Base-by-base conservation (phyloP, 129 eudicot species). In the Flaveria brownii region DNA sequence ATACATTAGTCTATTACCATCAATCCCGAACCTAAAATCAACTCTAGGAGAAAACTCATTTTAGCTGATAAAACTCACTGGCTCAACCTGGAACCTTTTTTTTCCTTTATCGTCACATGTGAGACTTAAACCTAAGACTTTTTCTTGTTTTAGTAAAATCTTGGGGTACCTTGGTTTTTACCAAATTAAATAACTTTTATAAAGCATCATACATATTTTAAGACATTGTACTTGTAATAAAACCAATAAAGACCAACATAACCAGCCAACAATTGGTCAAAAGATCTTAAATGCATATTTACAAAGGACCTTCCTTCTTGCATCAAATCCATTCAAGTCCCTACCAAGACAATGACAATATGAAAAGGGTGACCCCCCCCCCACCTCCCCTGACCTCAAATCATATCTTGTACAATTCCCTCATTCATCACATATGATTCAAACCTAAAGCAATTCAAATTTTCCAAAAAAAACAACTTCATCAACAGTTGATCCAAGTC, bases 281-380 rank as follows among this genome's bases (percentile, higher is more conserved):
- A 80, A 55, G 50, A 57, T 6, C 71, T 73, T 80, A 69, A 80
- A 80, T 80, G 80, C 80, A 74, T 30, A 68, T 67, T 13, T 68
- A 73, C 43, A 74, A 62, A 80, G 80, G 84, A 12, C 79, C 74
- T 64, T 72, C 78, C 65, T 72, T 80, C 83, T 73, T 73, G 70
- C 75, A 80, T 80, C 83, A 80, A 80, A 73, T 80, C 83, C 74
- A 71, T 73, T 16, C 9, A 43, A 80, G 83, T 73, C 79, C 83
- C 79, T 78, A 80, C 84, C 55, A 80, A 46, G 84, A 80, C 67
- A 14, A 39, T 67, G 80, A 74, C 84, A 73, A 28, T 13, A 75
- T 74, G 75, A 73, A 39, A 74, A 73, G 84, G 69, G 52, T 80
- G 74, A 68, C 73, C 84, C 74, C 64, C 22, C 22, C 22, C 65